A percentile compares a stretch with the other conserved stretches of the same genome.
Evolutionary conservation across 345 rosid species (phyloP).

Genomic region (Populus tremula): DNA sequence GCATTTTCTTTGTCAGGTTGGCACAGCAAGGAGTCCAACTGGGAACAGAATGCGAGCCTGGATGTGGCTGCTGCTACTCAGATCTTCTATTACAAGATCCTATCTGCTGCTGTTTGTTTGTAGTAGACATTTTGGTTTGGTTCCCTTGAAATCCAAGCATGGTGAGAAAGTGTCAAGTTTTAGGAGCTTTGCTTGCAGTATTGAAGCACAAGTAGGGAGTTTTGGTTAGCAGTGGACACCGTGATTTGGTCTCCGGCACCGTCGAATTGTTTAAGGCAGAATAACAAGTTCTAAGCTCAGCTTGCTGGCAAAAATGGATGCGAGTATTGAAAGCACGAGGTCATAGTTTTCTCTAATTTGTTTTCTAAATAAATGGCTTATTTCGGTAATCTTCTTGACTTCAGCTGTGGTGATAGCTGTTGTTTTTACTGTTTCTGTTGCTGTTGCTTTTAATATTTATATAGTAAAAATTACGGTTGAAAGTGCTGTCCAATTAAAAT

Average conservation of each 20-base stretch:
- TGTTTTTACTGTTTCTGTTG: no score
- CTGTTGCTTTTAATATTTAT: no score
- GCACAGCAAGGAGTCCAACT: neutral
- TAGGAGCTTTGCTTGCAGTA: conserved; percentile 2
- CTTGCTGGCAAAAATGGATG: neutral
- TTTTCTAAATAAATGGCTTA: neutral
- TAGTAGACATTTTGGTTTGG: conserved; percentile 5
- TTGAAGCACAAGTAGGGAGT: neutral
- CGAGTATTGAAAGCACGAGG: neutral
- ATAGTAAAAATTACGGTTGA: no score
- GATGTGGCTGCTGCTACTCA: neutral
- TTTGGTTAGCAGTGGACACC: conserved; percentile 1
- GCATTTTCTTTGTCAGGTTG: neutral
- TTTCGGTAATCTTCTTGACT: no score
- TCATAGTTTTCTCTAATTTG: neutral
- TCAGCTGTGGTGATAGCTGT: no score
- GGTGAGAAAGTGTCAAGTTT: neutral
- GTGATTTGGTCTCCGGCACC: neutral
- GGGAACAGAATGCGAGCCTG: neutral
- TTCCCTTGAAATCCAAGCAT: neutral
- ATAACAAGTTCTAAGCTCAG: neutral
- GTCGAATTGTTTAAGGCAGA: neutral
- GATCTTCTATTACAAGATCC: neutral
- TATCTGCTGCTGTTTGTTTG: neutral
- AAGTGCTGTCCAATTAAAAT: no score